Conservation (phyloP, 306 rosid genomes). For the Trifolium repens region DNA sequence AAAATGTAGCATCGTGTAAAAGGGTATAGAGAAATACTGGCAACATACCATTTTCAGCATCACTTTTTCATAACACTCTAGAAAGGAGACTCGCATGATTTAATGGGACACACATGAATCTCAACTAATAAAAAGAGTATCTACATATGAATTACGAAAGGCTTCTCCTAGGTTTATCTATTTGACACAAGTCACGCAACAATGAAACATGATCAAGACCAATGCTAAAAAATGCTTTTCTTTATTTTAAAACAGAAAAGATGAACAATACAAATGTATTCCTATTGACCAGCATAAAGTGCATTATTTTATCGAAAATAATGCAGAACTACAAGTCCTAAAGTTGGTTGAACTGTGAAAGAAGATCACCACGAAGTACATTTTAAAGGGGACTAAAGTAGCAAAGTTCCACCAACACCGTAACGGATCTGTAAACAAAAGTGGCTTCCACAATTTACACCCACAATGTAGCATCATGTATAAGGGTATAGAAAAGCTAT, state of each 20-base stretch:
- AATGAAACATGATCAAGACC: too few relatives aligned
- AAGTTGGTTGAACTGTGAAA: slow-evolving; percentile 17
- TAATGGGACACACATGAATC: not conserved
- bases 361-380: slow-evolving; percentile 7
- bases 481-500: not conserved
- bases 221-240: not conserved
- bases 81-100: not conserved
- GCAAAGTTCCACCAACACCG: slow-evolving; percentile 10
- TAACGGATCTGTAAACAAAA: slow-evolving; percentile 7
- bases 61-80: not conserved
- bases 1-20: not conserved
- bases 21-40: not conserved
- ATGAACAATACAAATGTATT: slow-evolving; percentile 30
- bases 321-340: not conserved
- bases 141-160: too few relatives aligned
- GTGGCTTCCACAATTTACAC: not conserved
- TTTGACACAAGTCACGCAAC: too few relatives aligned
- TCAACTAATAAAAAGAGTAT: not conserved
- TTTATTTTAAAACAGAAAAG: slow-evolving; percentile 9
- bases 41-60: not conserved
- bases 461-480: not conserved
- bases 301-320: slow-evolving; percentile 21
- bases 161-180: too few relatives aligned
- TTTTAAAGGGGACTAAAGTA: slow-evolving; percentile 24
- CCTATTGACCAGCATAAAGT: not conserved